Conservation (phyloP, 2,329 filamentous ascomycete genomes). For the Xylaria sp. region DNA sequence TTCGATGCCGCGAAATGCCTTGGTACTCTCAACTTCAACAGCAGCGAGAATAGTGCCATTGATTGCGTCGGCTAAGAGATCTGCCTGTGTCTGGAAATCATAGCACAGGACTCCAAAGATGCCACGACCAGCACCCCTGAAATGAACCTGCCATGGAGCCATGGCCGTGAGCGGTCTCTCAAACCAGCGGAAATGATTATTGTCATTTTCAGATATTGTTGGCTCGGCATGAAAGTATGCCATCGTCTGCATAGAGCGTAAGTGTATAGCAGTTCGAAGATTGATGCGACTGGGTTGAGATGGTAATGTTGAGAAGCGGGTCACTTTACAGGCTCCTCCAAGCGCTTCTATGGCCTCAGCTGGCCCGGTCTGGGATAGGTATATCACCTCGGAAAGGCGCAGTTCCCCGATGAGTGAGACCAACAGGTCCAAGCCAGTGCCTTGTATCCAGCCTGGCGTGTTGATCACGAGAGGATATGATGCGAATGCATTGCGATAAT, state of each 20-base stretch:
- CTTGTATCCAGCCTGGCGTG: constrained; percentile 78
- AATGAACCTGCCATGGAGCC: constrained; percentile 71
- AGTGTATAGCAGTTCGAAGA: constrained; percentile 70
- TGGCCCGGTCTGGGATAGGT: constrained; percentile 74
- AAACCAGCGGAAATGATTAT: constrained; percentile 59
- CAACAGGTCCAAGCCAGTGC: constrained; percentile 74
- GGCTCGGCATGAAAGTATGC: constrained; percentile 75
- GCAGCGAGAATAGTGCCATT: constrained; percentile 77
- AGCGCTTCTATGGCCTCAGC: constrained; percentile 67
- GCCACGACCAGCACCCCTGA: constrained; percentile 61
- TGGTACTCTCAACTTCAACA: constrained; percentile 67
- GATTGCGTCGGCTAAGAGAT: constrained; percentile 71
- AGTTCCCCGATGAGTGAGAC: constrained; percentile 65
- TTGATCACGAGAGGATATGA: constrained; percentile 74
- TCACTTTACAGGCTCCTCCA: constrained; percentile 54
- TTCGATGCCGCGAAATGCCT: constrained; percentile 57
- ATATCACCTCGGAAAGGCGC: constrained; percentile 71
- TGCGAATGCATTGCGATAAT: constrained; percentile 62
- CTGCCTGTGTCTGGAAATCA: constrained; percentile 69
- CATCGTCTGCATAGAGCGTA: constrained; percentile 80
- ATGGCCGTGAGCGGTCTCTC: constrained; percentile 65
- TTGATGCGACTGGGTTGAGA: constrained; percentile 68
- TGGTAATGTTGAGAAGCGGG: constrained; percentile 64
- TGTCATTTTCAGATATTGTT: constrained; percentile 30
- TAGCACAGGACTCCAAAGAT: constrained; percentile 76